Evolutionary conservation across 805 yeast genomes (phyloP), one percentile per base, ranked within the genome.

Genomic region (Ogataea nitratoaversa): DNA sequence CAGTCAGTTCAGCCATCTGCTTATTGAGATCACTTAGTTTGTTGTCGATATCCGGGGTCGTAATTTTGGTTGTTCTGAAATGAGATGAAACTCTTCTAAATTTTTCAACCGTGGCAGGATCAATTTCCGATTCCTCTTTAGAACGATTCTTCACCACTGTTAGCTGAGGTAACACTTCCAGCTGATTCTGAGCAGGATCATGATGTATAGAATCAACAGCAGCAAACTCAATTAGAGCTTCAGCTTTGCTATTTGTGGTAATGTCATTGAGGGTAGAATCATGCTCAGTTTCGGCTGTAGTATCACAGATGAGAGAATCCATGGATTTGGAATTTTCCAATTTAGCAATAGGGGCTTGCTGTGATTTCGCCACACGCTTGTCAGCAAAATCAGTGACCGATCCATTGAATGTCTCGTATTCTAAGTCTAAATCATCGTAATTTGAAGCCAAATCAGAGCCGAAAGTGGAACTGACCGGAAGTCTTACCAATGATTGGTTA

Each of bases 381-480:
- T 51, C 57, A 3, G 59, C 62, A 43, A 49, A 49, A 30, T 59
- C 61, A 11, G 50, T 43, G 19, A 58, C 40, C 1, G 65, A 60
- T 3, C 66, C 66, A 40, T 40, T 54, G 45, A 61, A 61, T 2
- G 53, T 52, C 33, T 61, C 66, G 45, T 44, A 61, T 34, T 61
- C 63, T 22, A 61, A 50, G 24, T 60, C 62, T 25, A 61, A 47
- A 37, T 54, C 56, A 24, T 50, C 50, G 35, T 45, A 52, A 41
- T 52, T 48, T 7, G 55, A 42, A 17, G 47, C 41, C 13, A 52
- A 33, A 8, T 43, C 56, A 3, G 57, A 49, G 33, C 52, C 51
- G 40, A 32, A 51, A 4, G 57, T 48, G 32, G 48, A 38, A 29
- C 49, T 46, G 6, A 42, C 41, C 5, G 47, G 36, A 11, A 49